A percentile compares a stretch with the other conserved stretches of the same genome.
phyloP scores from a whole-genome alignment of 176 grass and related monocot genomes.

The Phyllostachys edulis region DNA sequence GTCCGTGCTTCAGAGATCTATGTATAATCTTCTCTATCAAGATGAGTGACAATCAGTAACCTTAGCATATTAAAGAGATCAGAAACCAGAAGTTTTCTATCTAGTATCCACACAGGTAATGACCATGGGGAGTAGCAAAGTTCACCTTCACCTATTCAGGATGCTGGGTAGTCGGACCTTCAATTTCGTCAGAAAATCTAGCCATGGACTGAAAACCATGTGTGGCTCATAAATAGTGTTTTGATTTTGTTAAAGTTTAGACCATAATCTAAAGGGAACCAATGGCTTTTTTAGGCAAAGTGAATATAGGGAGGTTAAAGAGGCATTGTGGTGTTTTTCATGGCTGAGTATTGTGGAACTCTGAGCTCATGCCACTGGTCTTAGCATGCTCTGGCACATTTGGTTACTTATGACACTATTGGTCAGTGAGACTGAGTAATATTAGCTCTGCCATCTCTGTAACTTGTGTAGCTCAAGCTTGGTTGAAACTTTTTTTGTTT shows the following conservation, averaged over 20 bases:
- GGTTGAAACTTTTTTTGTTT: background rate
- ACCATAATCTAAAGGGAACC: background rate
- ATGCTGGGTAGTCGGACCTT: background rate
- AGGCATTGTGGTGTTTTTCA: background rate
- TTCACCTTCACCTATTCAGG: slow-evolving; percentile 27
- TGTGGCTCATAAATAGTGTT: background rate
- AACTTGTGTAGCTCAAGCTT: slow-evolving; percentile 4
- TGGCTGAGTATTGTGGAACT: background rate
- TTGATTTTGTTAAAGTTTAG: background rate
- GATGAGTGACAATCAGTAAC: background rate
- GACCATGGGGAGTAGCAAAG: background rate
- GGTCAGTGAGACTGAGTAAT: background rate
- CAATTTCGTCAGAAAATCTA: background rate
- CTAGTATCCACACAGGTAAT: background rate
- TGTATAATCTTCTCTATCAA: background rate
- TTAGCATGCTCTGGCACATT: background rate
- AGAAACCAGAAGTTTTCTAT: background rate
- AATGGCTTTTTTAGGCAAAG: background rate
- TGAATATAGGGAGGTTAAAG: background rate
- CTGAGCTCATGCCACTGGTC: background rate
- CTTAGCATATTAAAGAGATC: background rate
- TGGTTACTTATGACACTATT: background rate
- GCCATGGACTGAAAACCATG: slow-evolving; percentile 19
- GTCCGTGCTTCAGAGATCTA: too few species aligned
- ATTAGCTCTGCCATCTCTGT: background rate